Conservation (phyloP, 805 yeast genomes). For the Metschnikowia kofuensis region DNA sequence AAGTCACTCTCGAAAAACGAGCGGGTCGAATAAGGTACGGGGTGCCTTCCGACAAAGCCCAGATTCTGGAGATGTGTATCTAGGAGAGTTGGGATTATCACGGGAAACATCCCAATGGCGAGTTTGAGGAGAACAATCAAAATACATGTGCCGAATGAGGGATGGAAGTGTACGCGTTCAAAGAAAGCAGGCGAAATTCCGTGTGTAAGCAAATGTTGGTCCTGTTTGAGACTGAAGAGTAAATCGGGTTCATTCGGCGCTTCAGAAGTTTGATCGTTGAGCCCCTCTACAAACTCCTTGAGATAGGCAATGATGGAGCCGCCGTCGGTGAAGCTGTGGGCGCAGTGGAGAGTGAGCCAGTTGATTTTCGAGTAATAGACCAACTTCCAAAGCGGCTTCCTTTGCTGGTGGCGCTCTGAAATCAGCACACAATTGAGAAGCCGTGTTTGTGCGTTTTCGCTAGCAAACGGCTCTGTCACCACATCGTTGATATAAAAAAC, state of each 20-base stretch:
- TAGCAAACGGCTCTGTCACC: slow-evolving; percentile 1
- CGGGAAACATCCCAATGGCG: slow-evolving; percentile 3
- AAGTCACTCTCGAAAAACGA: slow-evolving; percentile 8
- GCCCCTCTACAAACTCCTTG: slow-evolving; percentile 8
- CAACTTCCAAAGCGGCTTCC: slow-evolving; percentile 6
- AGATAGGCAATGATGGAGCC: slow-evolving; percentile 10
- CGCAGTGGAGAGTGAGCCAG: slow-evolving; percentile 10
- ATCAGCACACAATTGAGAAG: slow-evolving; percentile 1
- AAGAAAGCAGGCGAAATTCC: slow-evolving; percentile 8
- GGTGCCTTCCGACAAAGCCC: slow-evolving; percentile 7
- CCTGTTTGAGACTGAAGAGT: slow-evolving; percentile 5
- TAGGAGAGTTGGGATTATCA: slow-evolving; percentile 6
- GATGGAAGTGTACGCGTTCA: slow-evolving; percentile 1
- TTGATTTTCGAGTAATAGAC: slow-evolving; percentile 5
- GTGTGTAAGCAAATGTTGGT: slow-evolving; percentile 7
- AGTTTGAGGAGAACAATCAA: slow-evolving; percentile 1
- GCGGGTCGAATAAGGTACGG: slow-evolving; percentile 5
- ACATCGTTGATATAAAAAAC: slow-evolving; percentile 3
- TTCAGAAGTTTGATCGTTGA: neutral
- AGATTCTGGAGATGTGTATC: slow-evolving; percentile 10
- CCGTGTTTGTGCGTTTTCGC: neutral
- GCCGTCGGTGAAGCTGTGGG: slow-evolving; percentile 11
- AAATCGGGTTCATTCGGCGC: neutral
- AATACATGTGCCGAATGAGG: slow-evolving; percentile 1
- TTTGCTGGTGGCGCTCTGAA: slow-evolving; percentile 1